phyloP scores from a whole-genome alignment of 371 early-diverging fungal genomes.

The Syncephalastrum contaminatum region DNA sequence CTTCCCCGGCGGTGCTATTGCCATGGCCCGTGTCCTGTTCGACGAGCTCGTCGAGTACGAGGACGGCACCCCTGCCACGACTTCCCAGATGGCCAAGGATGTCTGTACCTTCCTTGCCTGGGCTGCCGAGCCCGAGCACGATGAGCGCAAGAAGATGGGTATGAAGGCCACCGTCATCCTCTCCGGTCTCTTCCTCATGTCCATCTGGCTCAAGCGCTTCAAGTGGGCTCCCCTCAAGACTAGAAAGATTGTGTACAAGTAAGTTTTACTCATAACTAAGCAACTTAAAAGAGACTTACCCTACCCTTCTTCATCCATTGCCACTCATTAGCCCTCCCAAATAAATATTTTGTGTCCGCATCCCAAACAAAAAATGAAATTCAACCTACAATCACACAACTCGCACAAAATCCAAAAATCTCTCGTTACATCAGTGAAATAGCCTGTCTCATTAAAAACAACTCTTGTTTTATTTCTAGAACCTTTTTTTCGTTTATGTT shows the following conservation, averaged over 20 bases:
- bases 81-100: slow-evolving; percentile 98
- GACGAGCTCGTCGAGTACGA: slow-evolving; percentile 97
- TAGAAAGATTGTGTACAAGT: slow-evolving; percentile 80
- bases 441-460: too few species aligned
- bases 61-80: slow-evolving; percentile 96
- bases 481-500: too few species aligned
- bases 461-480: too few species aligned
- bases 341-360: slow-evolving; percentile 12
- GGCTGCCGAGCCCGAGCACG: slow-evolving; percentile 97
- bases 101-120: slow-evolving; percentile 92
- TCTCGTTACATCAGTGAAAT: too few species aligned
- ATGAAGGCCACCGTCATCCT: slow-evolving; percentile 82
- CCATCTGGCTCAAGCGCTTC: slow-evolving; percentile 79
- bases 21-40: slow-evolving; percentile 93
- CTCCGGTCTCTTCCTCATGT: slow-evolving; percentile 56
- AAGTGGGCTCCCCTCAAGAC: slow-evolving; percentile 79
- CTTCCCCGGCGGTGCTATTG: slow-evolving; percentile 98
- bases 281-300: background rate
- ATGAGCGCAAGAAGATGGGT: slow-evolving; percentile 96
- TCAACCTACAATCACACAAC: too few species aligned
- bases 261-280: slow-evolving; percentile 21
- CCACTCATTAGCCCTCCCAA: slow-evolving; percentile 27
- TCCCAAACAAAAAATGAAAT: too few species aligned
- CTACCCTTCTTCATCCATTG: background rate
- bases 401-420: too few species aligned